Percentiles rank a stretch among this genome's conserved stretches.
These are phyloP conservation scores for Mariannaea sp. DNA, from an alignment of 2,329 filamentous ascomycete species.

Conservation along the genomic window DNA sequence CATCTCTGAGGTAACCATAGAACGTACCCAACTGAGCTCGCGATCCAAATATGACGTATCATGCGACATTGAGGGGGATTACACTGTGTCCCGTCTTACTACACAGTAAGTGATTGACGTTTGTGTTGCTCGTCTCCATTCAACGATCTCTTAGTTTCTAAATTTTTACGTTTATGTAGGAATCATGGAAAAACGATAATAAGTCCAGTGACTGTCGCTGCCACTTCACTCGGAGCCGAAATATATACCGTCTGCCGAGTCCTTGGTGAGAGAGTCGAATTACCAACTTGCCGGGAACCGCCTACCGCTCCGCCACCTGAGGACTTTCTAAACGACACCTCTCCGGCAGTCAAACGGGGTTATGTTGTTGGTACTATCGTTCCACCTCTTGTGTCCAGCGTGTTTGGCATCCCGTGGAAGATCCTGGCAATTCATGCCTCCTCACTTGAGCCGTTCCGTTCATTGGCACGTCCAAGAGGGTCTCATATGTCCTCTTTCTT, in stretches of 20 bases:
- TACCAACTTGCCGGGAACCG: slow-evolving; percentile 1
- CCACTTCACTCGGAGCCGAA: background rate
- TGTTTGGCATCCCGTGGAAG: slow-evolving; percentile 8
- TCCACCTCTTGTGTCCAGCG: background rate
- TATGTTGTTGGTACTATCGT: background rate
- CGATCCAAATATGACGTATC: background rate
- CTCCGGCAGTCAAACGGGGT: background rate
- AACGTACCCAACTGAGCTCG: background rate
- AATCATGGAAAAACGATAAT: background rate
- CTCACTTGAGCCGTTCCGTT: slow-evolving; percentile 2
- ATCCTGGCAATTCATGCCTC: slow-evolving; percentile 1
- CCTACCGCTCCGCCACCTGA: background rate
- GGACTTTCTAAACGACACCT: background rate
- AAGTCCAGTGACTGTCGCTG: background rate
- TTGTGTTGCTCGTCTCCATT: background rate
- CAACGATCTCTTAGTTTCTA: too few species aligned
- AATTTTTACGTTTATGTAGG: background rate
- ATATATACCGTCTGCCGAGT: background rate
- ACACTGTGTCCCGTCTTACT: background rate
- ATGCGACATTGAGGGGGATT: background rate
- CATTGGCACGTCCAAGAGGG: background rate
- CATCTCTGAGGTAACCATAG: background rate
- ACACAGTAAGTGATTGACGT: slow-evolving; percentile 2
- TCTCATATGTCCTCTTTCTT: slow-evolving; percentile 5
- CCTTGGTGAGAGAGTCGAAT: background rate